A percentile compares a stretch with the other conserved stretches of the same genome.
These are phyloP conservation scores for Glebionis coronaria DNA, from an alignment of 129 eudicot genomes.

Conservation along the genomic window DNA sequence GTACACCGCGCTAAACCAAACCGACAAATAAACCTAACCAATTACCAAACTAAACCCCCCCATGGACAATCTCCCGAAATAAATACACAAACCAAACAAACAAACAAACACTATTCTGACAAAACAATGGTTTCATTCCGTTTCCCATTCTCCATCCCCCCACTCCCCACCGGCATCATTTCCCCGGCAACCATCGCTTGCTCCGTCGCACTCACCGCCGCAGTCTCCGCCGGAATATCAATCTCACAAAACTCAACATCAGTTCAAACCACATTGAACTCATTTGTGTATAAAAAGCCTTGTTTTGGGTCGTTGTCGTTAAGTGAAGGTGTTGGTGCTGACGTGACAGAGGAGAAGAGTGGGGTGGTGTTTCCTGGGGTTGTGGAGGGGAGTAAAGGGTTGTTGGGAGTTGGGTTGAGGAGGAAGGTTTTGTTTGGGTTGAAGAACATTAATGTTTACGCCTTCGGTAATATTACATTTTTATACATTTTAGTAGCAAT, in stretches of 20 bases:
- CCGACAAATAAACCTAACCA: too few species aligned
- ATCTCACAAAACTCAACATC: conserved; percentile 41
- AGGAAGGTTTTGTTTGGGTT: conserved; percentile 70
- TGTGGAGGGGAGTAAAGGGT: conserved; percentile 58
- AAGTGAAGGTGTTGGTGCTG: conserved; percentile 39
- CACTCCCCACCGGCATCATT: conserved; percentile 35
- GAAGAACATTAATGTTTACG: conserved; percentile 92
- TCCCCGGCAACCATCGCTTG: conserved; percentile 41
- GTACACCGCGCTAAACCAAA: too few species aligned
- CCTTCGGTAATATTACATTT: conserved; percentile 58
- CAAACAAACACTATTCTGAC: conserved; percentile 21
- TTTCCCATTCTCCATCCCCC: conserved; percentile 77
- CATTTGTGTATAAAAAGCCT: conserved; percentile 22
- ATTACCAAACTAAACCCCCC: too few species aligned
- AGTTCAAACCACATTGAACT: conserved; percentile 45
- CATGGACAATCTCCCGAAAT: too few species aligned
- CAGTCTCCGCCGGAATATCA: conserved; percentile 42
- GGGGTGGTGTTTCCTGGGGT: conserved; percentile 67
- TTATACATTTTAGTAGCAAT: not conserved
- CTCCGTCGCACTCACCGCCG: conserved; percentile 47
- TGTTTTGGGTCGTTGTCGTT: conserved; percentile 75
- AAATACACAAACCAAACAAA: conserved; percentile 8
- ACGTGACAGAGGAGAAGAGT: conserved; percentile 56
- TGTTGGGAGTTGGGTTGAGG: conserved; percentile 81
- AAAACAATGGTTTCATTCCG: conserved; percentile 65